A percentile compares a stretch with the other conserved stretches of the same genome.
Evolutionary conservation across 2,329 filamentous ascomycete genomes (phyloP).

Genomic region (Neofusicoccum sp.): DNA sequence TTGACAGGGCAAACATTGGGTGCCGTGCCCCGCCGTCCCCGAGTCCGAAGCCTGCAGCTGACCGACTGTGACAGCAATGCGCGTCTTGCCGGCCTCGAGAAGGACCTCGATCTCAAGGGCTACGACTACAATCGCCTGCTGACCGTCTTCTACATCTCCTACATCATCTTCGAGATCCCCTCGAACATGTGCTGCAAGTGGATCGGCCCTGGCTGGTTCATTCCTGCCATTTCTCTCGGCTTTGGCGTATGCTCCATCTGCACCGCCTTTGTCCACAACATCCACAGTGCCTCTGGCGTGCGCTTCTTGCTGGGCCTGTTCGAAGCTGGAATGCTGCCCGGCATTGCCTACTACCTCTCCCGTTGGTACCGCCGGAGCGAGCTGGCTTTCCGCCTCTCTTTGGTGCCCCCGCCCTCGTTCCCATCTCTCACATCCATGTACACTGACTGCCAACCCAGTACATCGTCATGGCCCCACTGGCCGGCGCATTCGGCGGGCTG

Average conservation of each 20-base stretch:
- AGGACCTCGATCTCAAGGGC: constrained; percentile 57
- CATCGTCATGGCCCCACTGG: constrained; percentile 68
- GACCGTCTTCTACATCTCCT: constrained; percentile 69
- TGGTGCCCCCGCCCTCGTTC: constrained; percentile 29
- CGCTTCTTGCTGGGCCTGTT: constrained; percentile 64
- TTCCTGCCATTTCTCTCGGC: constrained; percentile 44
- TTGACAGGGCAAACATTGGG: constrained; percentile 73
- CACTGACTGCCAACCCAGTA: constrained; percentile 41
- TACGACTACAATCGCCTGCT: constrained; percentile 70
- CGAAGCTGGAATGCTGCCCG: constrained; percentile 71
- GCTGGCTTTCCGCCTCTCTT: constrained; percentile 63
- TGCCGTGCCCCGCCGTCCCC: constrained; percentile 21
- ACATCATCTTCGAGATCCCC: constrained; percentile 72
- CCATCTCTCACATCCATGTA: not conserved
- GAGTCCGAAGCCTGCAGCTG: not conserved
- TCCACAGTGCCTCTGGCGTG: constrained; percentile 55
- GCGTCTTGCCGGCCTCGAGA: constrained; percentile 62
- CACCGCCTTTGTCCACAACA: constrained; percentile 63
- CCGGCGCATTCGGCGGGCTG: constrained; percentile 69
- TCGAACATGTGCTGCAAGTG: constrained; percentile 67
- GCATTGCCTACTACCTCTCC: constrained; percentile 71
- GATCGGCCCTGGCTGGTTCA: constrained; percentile 70
- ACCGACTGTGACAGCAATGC: constrained; percentile 55
- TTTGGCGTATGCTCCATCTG: constrained; percentile 63
- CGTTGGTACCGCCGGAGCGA: constrained; percentile 71